Evolutionary conservation across 2,329 filamentous ascomycete genomes (phyloP).

Genomic region (Pseudocercospora eumusae): DNA sequence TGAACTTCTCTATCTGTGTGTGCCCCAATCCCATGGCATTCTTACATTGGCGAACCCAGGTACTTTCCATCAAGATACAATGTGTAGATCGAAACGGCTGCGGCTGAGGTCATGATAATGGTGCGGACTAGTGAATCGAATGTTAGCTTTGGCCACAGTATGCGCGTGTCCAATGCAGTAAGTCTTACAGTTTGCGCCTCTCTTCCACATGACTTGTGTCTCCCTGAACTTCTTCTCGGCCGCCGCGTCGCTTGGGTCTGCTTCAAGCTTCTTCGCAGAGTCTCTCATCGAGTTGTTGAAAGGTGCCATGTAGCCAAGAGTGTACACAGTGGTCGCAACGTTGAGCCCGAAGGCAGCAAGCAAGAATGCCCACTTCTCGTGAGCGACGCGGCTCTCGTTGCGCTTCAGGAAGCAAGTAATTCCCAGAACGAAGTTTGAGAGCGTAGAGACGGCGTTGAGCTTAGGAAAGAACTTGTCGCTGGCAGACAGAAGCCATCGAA

Average conservation of each 20-base stretch:
- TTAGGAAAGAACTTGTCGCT: conserved; percentile 39
- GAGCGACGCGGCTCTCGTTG: conserved; percentile 25
- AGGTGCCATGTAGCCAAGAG: conserved; percentile 37
- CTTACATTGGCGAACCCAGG: neutral
- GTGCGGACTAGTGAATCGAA: conserved; percentile 25
- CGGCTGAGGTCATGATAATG: conserved; percentile 30
- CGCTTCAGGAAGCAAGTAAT: conserved; percentile 33
- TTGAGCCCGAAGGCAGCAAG: conserved; percentile 30
- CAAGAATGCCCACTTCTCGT: conserved; percentile 33
- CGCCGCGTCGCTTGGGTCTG: conserved; percentile 30
- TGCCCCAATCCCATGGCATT: neutral
- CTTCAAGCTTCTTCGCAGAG: conserved; percentile 30
- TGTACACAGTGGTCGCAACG: conserved; percentile 36
- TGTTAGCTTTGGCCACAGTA: conserved; percentile 16
- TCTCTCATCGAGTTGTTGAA: conserved; percentile 37
- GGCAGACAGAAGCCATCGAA: conserved; percentile 36
- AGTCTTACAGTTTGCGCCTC: conserved; percentile 34
- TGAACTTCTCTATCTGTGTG: neutral
- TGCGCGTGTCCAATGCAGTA: neutral
- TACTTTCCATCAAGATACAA: conserved; percentile 22
- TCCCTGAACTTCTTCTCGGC: conserved; percentile 35
- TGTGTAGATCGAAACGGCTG: conserved; percentile 18
- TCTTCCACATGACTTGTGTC: conserved; percentile 35
- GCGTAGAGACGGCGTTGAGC: conserved; percentile 36
- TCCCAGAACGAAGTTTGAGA: conserved; percentile 36